A percentile compares a stretch with the other conserved stretches of the same genome.
Conservation (phyloP, 2,329 filamentous ascomycete genomes). For the Elsinoe batatas region DNA sequence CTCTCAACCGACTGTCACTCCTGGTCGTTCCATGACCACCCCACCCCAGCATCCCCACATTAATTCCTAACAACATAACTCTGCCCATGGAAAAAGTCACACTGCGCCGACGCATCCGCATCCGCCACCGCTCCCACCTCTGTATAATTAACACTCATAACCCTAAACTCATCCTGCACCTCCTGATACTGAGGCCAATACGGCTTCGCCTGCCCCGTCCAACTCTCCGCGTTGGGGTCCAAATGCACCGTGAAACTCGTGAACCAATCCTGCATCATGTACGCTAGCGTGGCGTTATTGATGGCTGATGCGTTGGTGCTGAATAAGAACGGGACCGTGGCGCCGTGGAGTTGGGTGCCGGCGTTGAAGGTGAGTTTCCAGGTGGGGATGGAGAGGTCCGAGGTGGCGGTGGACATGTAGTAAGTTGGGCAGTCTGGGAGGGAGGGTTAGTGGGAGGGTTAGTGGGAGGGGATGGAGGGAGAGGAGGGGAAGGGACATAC, state of each 20-base stretch:
- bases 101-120: conserved; percentile 18
- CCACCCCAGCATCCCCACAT: neutral
- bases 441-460: no score
- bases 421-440: conserved; percentile 23
- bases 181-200: conserved; percentile 24
- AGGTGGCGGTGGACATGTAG: conserved; percentile 31
- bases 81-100: conserved; percentile 21
- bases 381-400: conserved; percentile 18
- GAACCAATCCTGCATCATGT: conserved; percentile 28
- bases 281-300: conserved; percentile 26
- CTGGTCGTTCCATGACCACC: neutral
- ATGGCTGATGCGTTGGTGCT: neutral
- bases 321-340: conserved; percentile 16
- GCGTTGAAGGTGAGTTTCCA: conserved; percentile 30
- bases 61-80: conserved; percentile 20
- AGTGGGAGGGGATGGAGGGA: neutral
- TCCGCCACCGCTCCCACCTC: conserved; percentile 19
- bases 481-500: neutral
- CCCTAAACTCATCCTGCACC: conserved; percentile 14
- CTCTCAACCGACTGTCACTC: neutral
- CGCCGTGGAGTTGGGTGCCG: conserved; percentile 27
- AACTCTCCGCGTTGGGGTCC: conserved; percentile 26
- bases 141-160: conserved; percentile 21
- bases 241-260: conserved; percentile 26
- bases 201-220: conserved; percentile 20